Percentiles rank a stretch among this genome's conserved stretches.
phyloP scores from a whole-genome alignment of 1,284 basidiomycete genomes.

The Naganishia cerealis region DNA sequence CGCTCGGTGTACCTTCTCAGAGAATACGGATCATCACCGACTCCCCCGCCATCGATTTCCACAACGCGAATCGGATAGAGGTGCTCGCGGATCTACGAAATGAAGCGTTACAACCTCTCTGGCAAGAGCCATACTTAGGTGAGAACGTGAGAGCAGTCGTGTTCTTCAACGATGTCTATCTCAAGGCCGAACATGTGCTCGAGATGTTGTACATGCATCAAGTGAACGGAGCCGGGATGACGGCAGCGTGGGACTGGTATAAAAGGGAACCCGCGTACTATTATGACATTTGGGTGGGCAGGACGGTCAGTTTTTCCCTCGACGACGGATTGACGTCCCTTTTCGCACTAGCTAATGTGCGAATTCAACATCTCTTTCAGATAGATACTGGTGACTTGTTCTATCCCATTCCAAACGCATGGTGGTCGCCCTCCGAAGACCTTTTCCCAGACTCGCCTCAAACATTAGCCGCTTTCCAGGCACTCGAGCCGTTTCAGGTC shows the following conservation, averaged over 20 bases:
- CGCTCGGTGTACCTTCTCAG: conserved; percentile 42
- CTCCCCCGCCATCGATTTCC: conserved; percentile 46
- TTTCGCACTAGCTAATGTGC: not conserved
- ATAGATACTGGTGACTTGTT: conserved; percentile 53
- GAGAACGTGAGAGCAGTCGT: conserved; percentile 43
- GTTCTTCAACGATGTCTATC: conserved; percentile 54
- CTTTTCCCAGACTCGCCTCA: conserved; percentile 46
- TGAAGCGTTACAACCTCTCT: conserved; percentile 48
- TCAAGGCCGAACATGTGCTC: conserved; percentile 48
- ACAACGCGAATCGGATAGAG: conserved; percentile 49
- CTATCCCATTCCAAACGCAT: conserved; percentile 49
- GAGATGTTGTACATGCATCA: conserved; percentile 52
- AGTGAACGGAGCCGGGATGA: conserved; percentile 44
- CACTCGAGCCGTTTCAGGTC: conserved; percentile 51
- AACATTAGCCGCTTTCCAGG: conserved; percentile 37
- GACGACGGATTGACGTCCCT: not conserved
- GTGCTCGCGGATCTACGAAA: conserved; percentile 51
- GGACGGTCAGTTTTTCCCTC: conserved; percentile 43
- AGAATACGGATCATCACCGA: conserved; percentile 44
- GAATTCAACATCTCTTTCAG: conserved; percentile 31
- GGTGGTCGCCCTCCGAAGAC: conserved; percentile 49
- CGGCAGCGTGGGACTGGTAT: conserved; percentile 53
- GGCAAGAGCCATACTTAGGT: conserved; percentile 38
- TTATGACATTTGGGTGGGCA: conserved; percentile 54
- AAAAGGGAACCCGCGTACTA: conserved; percentile 49